phyloP scores from a whole-genome alignment of 2,329 filamentous ascomycete species.

The Monilinia aucupariae region DNA sequence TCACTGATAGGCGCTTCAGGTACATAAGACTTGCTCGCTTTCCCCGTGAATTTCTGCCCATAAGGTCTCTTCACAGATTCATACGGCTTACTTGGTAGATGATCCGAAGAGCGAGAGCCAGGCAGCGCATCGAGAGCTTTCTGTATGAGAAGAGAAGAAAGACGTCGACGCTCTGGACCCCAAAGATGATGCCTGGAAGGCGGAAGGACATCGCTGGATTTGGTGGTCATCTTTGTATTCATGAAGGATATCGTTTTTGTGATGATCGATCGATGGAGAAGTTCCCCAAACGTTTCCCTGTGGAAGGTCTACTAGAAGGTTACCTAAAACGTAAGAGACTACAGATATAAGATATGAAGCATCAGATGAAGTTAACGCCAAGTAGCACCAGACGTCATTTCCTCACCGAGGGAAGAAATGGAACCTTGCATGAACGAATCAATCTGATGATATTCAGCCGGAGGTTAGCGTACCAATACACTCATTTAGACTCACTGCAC shows the following conservation, averaged over 20 bases:
- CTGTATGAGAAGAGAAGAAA: not conserved
- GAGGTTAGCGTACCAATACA: not conserved
- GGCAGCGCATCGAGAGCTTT: slow-evolving; percentile 7
- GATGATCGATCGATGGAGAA: too few relatives aligned
- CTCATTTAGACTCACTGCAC: slow-evolving; percentile 3
- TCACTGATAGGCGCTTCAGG: not conserved
- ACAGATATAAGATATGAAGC: not conserved
- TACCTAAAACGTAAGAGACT: not conserved
- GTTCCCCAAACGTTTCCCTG: not conserved
- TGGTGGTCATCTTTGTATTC: not conserved
- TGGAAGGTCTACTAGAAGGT: not conserved
- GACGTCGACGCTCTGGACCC: slow-evolving; percentile 4
- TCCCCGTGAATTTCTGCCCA: slow-evolving; percentile 5
- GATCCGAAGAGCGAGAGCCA: not conserved
- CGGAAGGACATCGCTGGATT: not conserved
- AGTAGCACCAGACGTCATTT: not conserved
- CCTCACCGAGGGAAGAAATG: slow-evolving; percentile 4
- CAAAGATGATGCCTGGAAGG: not conserved
- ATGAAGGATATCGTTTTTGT: not conserved
- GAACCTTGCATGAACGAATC: slow-evolving; percentile 5
- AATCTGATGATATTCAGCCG: not conserved
- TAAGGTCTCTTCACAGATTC: not conserved
- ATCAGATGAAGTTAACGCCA: not conserved
- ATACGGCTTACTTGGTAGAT: not conserved
- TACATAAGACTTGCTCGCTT: slow-evolving; percentile 5